Evolutionary conservation across 768 basidiomycete genomes (phyloP), one percentile per base, ranked within the genome.

Genomic region (Naganishia onofrii): DNA sequence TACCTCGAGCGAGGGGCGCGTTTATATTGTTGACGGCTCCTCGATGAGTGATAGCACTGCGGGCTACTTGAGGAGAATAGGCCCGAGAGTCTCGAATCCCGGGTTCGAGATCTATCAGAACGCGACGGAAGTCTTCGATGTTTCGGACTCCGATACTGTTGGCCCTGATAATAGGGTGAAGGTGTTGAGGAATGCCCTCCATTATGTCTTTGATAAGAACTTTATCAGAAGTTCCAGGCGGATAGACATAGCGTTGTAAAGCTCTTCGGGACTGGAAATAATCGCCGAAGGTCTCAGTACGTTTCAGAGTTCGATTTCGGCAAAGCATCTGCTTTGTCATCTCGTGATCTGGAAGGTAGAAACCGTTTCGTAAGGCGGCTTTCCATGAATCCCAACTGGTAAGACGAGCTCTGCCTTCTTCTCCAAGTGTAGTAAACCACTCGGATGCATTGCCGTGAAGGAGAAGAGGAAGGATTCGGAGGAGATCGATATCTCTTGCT

Each of bases 61-160:
- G 48, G 6, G 48, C 23, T 17, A 26, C 48, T 21, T 51, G 48
- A 51, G 48, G 48, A 21, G 48, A 4, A 17, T 21, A 51, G 17
- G 21, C 48, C 19, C 26, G 21, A 26, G 26, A 21, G 42, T 21
- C 15, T 13, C 68, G 36, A 13, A 46, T 38, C 6, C 56, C 56
- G 17, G 67, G 67, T 48, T 68, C 67, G 42, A 68, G 34, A 31
- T 68, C 56, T 29, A 68, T 52, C 15, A 68, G 54, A 36, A 68
- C 42, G 7, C 67, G 28, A 26, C 44, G 26, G 67, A 68, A 57
- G 21, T 68, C 67, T 29, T 68, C 56, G 21, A 46, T 21, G 32
- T 34, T 58, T 3, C 34, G 55, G 9, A 36, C 26, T 17, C 17
- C 28, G 12, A n/a, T 52, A 54, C 55, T 28, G 23, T 44, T 56